Evolutionary conservation across 2,329 filamentous ascomycete species (phyloP).

Genomic region (Beauveria pseudobassiana): DNA sequence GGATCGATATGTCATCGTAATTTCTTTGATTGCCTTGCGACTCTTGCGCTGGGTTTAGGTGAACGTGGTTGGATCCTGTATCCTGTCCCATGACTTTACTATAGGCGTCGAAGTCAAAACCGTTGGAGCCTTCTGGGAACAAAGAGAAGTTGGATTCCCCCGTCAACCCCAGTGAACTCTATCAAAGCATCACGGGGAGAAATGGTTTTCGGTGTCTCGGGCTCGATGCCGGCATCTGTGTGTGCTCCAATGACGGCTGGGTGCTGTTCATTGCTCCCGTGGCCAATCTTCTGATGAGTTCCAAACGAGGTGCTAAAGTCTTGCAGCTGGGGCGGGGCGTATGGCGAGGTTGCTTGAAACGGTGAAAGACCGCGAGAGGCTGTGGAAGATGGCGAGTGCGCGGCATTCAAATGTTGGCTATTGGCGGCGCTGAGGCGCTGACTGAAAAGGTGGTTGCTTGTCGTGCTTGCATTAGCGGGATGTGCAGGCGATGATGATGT

Average conservation of each 20-base stretch:
- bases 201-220: constrained; percentile 68
- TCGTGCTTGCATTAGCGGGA: constrained; percentile 39
- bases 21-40: constrained; percentile 19
- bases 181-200: constrained; percentile 88
- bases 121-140: constrained; percentile 56
- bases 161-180: constrained; percentile 72
- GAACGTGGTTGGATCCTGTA: constrained; percentile 17
- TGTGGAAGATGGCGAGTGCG: constrained; percentile 40
- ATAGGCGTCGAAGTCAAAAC: constrained; percentile 34
- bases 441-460: constrained; percentile 54
- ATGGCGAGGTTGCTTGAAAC: constrained; percentile 65
- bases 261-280: constrained; percentile 53
- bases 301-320: constrained; percentile 31
- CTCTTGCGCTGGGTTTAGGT: constrained; percentile 7
- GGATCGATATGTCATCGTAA: constrained; percentile 26
- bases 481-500: constrained; percentile 47
- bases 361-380: constrained; percentile 65
- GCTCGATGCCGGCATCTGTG: constrained; percentile 32
- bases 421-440: constrained; percentile 75
- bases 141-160: constrained; percentile 61
- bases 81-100: constrained; percentile 25
- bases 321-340: constrained; percentile 39
- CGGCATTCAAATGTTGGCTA: constrained; percentile 59
- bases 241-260: constrained; percentile 43
- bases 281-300: constrained; percentile 48